Percentiles rank a stretch among this genome's conserved stretches.
Conservation (phyloP, 83 land plant species). For the Picea engelmannii region DNA sequence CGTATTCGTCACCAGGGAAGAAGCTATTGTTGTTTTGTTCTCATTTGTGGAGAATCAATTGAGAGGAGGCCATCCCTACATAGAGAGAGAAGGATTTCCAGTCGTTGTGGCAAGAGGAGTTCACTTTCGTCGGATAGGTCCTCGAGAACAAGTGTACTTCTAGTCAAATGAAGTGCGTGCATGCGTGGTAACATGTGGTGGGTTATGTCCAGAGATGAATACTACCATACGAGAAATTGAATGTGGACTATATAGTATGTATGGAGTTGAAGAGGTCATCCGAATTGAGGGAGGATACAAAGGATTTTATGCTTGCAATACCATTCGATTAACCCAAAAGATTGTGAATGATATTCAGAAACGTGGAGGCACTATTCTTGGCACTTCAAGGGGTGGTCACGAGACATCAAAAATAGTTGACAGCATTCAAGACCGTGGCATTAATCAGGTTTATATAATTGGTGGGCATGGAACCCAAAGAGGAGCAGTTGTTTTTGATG, state of each 20-base stretch:
- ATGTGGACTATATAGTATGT: conserved; percentile 34
- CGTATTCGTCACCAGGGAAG: too few species aligned
- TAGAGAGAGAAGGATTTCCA: too few species aligned
- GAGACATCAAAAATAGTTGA: conserved; percentile 42
- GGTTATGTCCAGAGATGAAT: conserved; percentile 46
- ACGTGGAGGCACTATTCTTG: conserved; percentile 45
- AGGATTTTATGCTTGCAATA: too few species aligned
- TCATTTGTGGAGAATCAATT: too few species aligned
- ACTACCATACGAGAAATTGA: conserved; percentile 49
- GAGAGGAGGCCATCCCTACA: too few species aligned
- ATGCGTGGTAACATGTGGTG: conserved; percentile 47
- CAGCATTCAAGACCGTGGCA: conserved; percentile 34
- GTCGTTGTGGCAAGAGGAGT: conserved; percentile 15
- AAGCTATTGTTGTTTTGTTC: too few species aligned
- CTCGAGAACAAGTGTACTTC: conserved; percentile 35
- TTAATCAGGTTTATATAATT: conserved; percentile 23
- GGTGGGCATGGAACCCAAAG: conserved; percentile 51
- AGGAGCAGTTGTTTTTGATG: conserved; percentile 36
- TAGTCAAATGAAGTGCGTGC: conserved; percentile 38
- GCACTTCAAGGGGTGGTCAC: conserved; percentile 48
- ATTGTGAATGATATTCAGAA: conserved; percentile 46
- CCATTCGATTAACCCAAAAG: conserved; percentile 17
- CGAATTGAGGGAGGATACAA: conserved; percentile 26
- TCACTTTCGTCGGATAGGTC: conserved; percentile 37
- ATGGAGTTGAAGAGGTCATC: conserved; percentile 29